Base-by-base conservation (phyloP, 73 alveolate genomes). In the Stentor coeruleus region DNA sequence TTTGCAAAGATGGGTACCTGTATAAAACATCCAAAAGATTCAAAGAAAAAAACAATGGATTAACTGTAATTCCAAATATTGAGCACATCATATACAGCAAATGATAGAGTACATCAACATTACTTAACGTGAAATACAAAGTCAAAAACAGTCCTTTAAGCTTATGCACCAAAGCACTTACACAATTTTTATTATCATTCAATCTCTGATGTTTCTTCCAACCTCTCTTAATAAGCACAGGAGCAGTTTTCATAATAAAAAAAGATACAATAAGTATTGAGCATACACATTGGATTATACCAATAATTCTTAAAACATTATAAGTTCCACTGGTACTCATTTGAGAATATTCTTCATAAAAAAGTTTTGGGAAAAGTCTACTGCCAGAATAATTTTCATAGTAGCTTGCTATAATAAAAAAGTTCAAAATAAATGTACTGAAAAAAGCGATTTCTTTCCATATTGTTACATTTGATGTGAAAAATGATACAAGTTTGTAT, bases 41-140 rank as follows among this genome's bases (percentile, higher is more conserved):
- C 85, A 94, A 94, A 20, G 96, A 85, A 84, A 95, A 97, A 87
- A 94, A 97, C 41, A 95, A 91, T 3, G 97, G 97, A 60, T 94
- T 88, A 40, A 81, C 49, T 58, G 82, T 85, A 1, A 89, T 91
- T 33, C 99, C 99, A 31, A 95, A 86, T 42, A 93, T 83, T 3
- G 98, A 95, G 49, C 95, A 86, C 74, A 94, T 82, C 1, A 96
- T 94, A 80, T 93, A 96, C 35, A 93, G 94, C 11, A 92, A 77
- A 59, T 91, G 87, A 88, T 92, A 92, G 74, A 91, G 42, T 38
- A 92, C 93, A 31, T 90, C 73, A 55, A 87, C 76, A 76, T 92
- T 93, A 72, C 85, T 35, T 28, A 91, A 26, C 76, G 91, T 87
- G 3, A 81, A 80, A 77, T 82, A 80, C 72, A 85, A 36, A 3